A percentile compares a stretch with the other conserved stretches of the same genome.
These are phyloP conservation scores for Penicillium bovifimosum DNA, from an alignment of 495 filamentous ascomycete species.

Conservation along the genomic window DNA sequence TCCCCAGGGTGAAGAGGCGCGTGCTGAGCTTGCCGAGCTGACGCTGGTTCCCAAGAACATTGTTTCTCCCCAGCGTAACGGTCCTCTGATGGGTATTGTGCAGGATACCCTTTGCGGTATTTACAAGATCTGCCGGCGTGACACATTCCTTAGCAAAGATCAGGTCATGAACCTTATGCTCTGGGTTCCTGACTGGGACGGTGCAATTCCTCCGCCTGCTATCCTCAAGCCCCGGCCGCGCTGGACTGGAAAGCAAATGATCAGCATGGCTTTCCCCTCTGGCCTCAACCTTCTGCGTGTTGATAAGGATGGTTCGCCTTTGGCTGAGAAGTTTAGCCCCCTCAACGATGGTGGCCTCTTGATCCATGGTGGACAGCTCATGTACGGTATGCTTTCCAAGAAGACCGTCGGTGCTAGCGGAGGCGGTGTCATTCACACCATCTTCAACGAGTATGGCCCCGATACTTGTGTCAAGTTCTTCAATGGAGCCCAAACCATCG, in stretches of 20 bases:
- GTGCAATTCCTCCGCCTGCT: conserved; percentile 82
- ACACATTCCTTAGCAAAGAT: conserved; percentile 83
- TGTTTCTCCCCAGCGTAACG: conserved; percentile 95
- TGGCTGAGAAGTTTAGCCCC: conserved; percentile 54
- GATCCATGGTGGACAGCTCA: conserved; percentile 79
- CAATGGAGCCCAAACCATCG: conserved; percentile 86
- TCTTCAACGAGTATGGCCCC: conserved; percentile 88
- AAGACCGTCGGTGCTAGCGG: conserved; percentile 85
- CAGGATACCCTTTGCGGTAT: conserved; percentile 95
- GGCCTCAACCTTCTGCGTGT: conserved; percentile 74
- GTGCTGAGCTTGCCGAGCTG: conserved; percentile 86
- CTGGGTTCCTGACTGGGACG: conserved; percentile 98
- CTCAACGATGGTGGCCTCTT: conserved; percentile 74
- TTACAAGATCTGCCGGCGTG: conserved; percentile 92
- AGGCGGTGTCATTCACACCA: conserved; percentile 88
- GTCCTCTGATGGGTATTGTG: conserved; percentile 98
- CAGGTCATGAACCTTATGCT: conserved; percentile 93
- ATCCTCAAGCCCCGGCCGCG: conserved; percentile 85
- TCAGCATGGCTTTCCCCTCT: conserved; percentile 84
- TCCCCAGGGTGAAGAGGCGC: conserved; percentile 91
- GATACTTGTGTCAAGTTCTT: conserved; percentile 89
- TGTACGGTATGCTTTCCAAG: conserved; percentile 87
- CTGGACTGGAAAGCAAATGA: conserved; percentile 99
- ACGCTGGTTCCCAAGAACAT: conserved; percentile 97
- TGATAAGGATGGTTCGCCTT: conserved; percentile 47